These are phyloP conservation scores for Xylariales sp. DNA, from an alignment of 2,329 filamentous ascomycete genomes.

Conservation along the genomic window DNA sequence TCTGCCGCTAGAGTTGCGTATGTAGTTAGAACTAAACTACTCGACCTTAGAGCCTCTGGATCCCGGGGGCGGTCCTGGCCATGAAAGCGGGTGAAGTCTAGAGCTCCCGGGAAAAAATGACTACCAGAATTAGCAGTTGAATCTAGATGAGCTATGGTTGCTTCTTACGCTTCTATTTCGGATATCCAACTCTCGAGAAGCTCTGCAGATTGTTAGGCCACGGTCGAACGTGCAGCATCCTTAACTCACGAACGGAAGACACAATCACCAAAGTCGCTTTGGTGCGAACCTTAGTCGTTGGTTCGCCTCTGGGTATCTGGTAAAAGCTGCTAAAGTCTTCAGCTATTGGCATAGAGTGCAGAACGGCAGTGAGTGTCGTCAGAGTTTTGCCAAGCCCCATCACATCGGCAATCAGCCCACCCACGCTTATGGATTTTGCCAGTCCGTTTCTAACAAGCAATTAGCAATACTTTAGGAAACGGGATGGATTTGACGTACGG, in stretches of 20 bases:
- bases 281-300: not conserved
- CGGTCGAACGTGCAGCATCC: not conserved
- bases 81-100: slow-evolving; percentile 9
- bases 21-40: slow-evolving; percentile 23
- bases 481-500: not conserved
- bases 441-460: not conserved
- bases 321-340: slow-evolving; percentile 11
- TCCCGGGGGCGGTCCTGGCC: slow-evolving; percentile 15
- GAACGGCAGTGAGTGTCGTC: slow-evolving; percentile 18
- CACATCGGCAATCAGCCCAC: slow-evolving; percentile 15
- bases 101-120: not conserved
- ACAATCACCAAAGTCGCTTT: slow-evolving; percentile 25
- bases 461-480: not conserved
- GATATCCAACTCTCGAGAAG: not conserved
- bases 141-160: too few species aligned
- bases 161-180: not conserved
- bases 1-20: slow-evolving; percentile 26
- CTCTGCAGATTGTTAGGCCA: not conserved
- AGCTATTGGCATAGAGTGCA: slow-evolving; percentile 17
- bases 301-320: not conserved
- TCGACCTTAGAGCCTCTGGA: slow-evolving; percentile 3
- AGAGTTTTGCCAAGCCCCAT: slow-evolving; percentile 27
- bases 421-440: not conserved
- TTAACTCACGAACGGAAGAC: slow-evolving; percentile 21
- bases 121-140: not conserved